A percentile compares a stretch with the other conserved stretches of the same genome.
Evolutionary conservation across 2,329 filamentous ascomycete species (phyloP).

Genomic region (Aspergillus caelatus): DNA sequence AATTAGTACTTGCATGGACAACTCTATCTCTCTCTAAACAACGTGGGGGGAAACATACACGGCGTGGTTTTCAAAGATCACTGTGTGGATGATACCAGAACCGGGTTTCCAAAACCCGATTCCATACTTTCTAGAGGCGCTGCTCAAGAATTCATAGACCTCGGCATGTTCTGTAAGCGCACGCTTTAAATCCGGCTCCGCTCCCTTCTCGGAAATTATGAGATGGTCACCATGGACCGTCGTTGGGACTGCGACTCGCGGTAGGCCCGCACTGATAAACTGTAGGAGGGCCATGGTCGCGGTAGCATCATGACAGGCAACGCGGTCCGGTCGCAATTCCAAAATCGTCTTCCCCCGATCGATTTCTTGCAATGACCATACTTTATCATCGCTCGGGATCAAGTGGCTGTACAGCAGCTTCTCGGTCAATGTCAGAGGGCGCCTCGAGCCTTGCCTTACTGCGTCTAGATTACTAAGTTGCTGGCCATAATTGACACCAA

Average conservation of each 20-base stretch:
- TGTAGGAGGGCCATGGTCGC: constrained; percentile 49
- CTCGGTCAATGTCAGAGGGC: constrained; percentile 42
- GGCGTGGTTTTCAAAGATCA: too few relatives aligned
- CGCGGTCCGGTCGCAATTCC: constrained; percentile 41
- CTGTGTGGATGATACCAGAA: constrained; percentile 6
- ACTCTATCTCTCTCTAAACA: too few relatives aligned
- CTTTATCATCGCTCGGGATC: constrained; percentile 24
- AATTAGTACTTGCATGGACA: too few relatives aligned
- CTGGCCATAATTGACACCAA: too few relatives aligned
- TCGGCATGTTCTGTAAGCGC: constrained; percentile 36
- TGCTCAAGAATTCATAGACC: constrained; percentile 44
- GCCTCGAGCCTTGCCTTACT: constrained; percentile 4
- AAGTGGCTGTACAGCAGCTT: constrained; percentile 46
- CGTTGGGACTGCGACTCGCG: constrained; percentile 41
- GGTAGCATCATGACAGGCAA: constrained; percentile 49
- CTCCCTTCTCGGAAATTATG: constrained; percentile 28
- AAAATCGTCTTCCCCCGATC: constrained; percentile 43
- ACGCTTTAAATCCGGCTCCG: constrained; percentile 27
- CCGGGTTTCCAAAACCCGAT: constrained; percentile 47
- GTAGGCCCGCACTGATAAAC: constrained; percentile 47
- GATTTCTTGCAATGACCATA: constrained; percentile 30
- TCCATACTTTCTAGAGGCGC: constrained; percentile 49
- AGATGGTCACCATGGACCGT: constrained; percentile 48
- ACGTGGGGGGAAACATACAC: too few relatives aligned
- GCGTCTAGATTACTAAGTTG: too few relatives aligned